phyloP scores from a whole-genome alignment of 768 basidiomycete genomes.

The Rubroboletus satanas region DNA sequence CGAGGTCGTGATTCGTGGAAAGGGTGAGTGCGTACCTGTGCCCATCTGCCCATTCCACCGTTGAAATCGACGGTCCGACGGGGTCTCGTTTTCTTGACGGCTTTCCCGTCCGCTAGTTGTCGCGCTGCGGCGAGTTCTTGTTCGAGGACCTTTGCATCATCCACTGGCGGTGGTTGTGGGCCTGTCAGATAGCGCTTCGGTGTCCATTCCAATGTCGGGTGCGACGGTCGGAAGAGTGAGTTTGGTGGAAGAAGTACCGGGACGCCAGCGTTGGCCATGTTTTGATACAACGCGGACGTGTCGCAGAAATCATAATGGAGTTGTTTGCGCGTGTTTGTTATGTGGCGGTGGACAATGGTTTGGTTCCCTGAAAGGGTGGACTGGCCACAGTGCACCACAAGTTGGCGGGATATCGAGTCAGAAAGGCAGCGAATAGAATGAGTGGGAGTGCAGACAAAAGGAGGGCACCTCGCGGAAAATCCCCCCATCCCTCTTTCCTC shows the following conservation, averaged over 20 bases:
- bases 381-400: conserved; percentile 30
- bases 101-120: conserved; percentile 73
- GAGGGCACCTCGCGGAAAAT: neutral
- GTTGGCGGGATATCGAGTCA: conserved; percentile 15
- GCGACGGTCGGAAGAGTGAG: conserved; percentile 34
- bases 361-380: neutral
- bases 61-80: conserved; percentile 94
- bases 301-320: neutral
- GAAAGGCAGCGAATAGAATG: neutral
- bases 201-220: conserved; percentile 63
- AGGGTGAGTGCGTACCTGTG: conserved; percentile 52
- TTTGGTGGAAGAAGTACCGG: conserved; percentile 55
- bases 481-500: conserved; percentile 13
- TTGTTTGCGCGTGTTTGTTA: conserved; percentile 10
- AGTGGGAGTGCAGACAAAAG: conserved; percentile 15
- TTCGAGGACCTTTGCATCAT: conserved; percentile 72
- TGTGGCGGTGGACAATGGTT: conserved; percentile 12
- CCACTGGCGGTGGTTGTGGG: conserved; percentile 74
- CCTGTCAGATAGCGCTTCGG: conserved; percentile 64
- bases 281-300: neutral
- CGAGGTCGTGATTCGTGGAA: neutral
- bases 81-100: conserved; percentile 88
- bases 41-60: conserved; percentile 84
- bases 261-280: conserved; percentile 28
- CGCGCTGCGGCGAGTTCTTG: conserved; percentile 73